These are phyloP conservation scores for Monascus purpureus DNA, from an alignment of 495 filamentous ascomycete genomes.

Conservation along the genomic window DNA sequence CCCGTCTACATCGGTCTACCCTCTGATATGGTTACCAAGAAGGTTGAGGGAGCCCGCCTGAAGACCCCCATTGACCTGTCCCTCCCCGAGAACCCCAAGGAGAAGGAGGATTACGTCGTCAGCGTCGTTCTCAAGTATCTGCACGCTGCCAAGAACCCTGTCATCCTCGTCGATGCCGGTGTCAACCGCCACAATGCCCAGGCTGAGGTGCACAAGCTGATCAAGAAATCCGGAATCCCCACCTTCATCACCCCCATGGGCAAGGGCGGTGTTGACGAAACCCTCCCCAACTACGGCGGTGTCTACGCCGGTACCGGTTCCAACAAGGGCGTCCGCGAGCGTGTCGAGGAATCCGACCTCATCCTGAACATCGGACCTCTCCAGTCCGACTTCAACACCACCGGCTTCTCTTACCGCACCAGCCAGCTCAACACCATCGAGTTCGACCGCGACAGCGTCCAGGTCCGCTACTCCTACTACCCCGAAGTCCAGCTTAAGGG, in stretches of 20 bases:
- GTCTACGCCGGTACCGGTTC: conserved; percentile 18
- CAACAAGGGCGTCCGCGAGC: conserved; percentile 8
- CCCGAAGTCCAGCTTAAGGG: too few relatives aligned
- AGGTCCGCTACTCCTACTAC: too few relatives aligned
- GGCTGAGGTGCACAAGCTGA: conserved; percentile 15
- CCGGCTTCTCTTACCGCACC: too few relatives aligned
- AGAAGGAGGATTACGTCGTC: conserved; percentile 9
- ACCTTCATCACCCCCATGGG: conserved; percentile 21
- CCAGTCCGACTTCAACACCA: conserved; percentile 25
- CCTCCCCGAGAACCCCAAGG: conserved; percentile 2
- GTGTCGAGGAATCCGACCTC: conserved; percentile 19
- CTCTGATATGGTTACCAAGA: conserved; percentile 23
- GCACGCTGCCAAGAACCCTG: conserved; percentile 17
- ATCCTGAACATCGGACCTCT: conserved; percentile 20
- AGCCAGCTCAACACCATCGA: too few relatives aligned
- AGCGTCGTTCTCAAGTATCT: conserved; percentile 15
- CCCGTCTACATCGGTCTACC: conserved; percentile 33
- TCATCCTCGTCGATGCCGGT: conserved; percentile 25
- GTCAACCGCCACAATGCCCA: conserved; percentile 12
- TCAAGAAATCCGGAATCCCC: conserved; percentile 15
- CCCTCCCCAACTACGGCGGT: conserved; percentile 19
- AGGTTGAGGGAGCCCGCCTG: conserved; percentile 13
- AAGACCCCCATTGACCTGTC: conserved; percentile 7
- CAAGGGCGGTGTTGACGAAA: conserved; percentile 25
- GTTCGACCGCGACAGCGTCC: too few relatives aligned